Percentiles rank a stretch among this genome's conserved stretches.
Evolutionary conservation across 2,329 filamentous ascomycete genomes (phyloP).

Genomic region (Sclerotinia spermophila): DNA sequence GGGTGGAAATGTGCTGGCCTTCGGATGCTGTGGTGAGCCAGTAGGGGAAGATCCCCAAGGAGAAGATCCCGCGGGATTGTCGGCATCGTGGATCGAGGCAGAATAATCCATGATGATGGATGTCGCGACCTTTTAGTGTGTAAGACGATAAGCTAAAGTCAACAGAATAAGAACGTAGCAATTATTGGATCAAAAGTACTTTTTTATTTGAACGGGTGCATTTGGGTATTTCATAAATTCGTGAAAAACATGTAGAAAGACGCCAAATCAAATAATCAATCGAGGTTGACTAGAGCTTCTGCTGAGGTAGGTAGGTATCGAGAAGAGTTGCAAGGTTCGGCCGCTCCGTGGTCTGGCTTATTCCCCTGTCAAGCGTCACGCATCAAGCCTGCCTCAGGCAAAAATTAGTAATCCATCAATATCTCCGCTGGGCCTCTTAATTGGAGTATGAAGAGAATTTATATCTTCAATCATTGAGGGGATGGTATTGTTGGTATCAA

Average conservation of each 20-base stretch:
- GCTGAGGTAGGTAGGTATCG: conserved; percentile 15
- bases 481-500: conserved; percentile 31
- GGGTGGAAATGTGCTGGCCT: conserved; percentile 30
- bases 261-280: conserved; percentile 2
- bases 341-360: conserved; percentile 6
- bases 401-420: conserved; percentile 1
- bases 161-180: conserved; percentile 12
- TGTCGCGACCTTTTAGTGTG: conserved; percentile 19
- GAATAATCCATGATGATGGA: conserved; percentile 61
- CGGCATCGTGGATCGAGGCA: conserved; percentile 52
- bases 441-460: background rate
- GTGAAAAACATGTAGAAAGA: conserved; percentile 11
- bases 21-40: conserved; percentile 34
- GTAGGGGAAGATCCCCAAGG: conserved; percentile 52
- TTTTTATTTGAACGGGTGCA: background rate
- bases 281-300: conserved; percentile 6
- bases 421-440: background rate
- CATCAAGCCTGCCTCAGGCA: conserved; percentile 17
- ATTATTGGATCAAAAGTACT: conserved; percentile 12
- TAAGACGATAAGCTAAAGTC: conserved; percentile 6
- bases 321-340: conserved; percentile 7
- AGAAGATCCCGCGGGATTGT: conserved; percentile 54
- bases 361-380: background rate
- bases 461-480: conserved; percentile 22
- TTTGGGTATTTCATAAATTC: conserved; percentile 12